Base-by-base conservation (phyloP, 106 monocot genomes). In the Gastrodia elata region DNA sequence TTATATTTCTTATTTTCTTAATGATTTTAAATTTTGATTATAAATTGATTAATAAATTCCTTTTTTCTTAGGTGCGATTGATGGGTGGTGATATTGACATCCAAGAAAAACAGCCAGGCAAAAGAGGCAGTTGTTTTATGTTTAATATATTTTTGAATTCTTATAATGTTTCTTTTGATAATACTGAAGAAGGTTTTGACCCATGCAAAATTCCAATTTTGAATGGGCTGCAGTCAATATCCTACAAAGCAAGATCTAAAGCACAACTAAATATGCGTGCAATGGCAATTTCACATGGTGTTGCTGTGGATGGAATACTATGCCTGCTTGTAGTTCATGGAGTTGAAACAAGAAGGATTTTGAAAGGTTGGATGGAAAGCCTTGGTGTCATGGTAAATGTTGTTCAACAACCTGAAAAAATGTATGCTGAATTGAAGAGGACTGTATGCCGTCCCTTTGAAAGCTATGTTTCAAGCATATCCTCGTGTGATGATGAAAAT, bases 71-170 rank as follows among this genome's bases (percentile, higher is more conserved):
- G 97, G 98, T 98, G 10, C 90, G 88, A 20, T 65, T 98, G 5
- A 91, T 93, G 98, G 98, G 88, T 7, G 93, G 93, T 35, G 93
- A 91, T 32, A 98, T 98, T n/a, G 76, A 41, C 28, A 91, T 93
- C 14, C 2, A 74, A 38, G 98, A 98, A 41, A 98, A 98, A 72
- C 81, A 77, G n/a, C 78, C 73, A 2, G 79, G 78, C 30, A 80
- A 87, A 46, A 84, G 64, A 76, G 93, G 98, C 67, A 81, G 88
- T 28, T 98, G 98, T 55, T 98, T 98, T 65, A 85, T 78, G 6
- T 98, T 98, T 61, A 98, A 93, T 55, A 83, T 98, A 41, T 79
- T 91, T 55, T 64, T 98, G 27, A 93, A 80, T 68, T 74, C 81
- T 32, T 58, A 40, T 38, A 87, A 78, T 33, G 16, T 6, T 18